Conservation (phyloP, 1,284 basidiomycete genomes). For the Cryptococcus wingfieldii region DNA sequence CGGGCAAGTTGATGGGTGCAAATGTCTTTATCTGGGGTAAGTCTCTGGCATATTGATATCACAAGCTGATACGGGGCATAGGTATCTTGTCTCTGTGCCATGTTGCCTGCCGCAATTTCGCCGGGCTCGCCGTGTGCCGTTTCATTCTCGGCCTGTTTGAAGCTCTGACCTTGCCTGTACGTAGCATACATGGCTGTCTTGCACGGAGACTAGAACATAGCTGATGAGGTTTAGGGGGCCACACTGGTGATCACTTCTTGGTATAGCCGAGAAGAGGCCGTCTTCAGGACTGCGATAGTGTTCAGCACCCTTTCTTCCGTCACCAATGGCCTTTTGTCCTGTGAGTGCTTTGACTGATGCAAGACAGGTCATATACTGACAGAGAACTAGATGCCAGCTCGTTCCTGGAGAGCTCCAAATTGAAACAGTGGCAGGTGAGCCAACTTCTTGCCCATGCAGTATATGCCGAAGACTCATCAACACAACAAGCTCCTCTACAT, state of each 20-base stretch:
- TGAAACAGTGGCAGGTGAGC: background rate
- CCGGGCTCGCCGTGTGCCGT: background rate
- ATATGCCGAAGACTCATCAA: too few species aligned
- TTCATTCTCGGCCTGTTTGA: conserved; percentile 23
- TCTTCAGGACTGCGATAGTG: conserved; percentile 24
- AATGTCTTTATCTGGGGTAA: too few species aligned
- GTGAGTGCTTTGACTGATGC: background rate
- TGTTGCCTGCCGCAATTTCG: background rate
- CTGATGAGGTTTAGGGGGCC: background rate
- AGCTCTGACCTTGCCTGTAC: background rate
- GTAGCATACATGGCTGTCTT: too few species aligned
- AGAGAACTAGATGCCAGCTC: background rate
- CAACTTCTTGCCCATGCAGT: too few species aligned
- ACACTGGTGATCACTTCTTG: background rate
- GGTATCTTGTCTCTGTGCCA: too few species aligned
- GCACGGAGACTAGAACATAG: too few species aligned
- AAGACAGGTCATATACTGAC: background rate
- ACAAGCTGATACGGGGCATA: too few species aligned
- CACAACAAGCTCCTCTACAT: background rate
- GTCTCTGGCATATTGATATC: too few species aligned
- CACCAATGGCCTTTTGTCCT: conserved; percentile 12
- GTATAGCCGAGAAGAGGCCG: conserved; percentile 20
- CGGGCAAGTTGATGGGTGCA: too few species aligned
- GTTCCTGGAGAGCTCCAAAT: conserved; percentile 4
- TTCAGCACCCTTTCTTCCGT: conserved; percentile 28